Percentiles rank a stretch among this genome's conserved stretches.
These are phyloP conservation scores for Aspergillus felis DNA, from an alignment of 2,329 filamentous ascomycete genomes.

Conservation along the genomic window DNA sequence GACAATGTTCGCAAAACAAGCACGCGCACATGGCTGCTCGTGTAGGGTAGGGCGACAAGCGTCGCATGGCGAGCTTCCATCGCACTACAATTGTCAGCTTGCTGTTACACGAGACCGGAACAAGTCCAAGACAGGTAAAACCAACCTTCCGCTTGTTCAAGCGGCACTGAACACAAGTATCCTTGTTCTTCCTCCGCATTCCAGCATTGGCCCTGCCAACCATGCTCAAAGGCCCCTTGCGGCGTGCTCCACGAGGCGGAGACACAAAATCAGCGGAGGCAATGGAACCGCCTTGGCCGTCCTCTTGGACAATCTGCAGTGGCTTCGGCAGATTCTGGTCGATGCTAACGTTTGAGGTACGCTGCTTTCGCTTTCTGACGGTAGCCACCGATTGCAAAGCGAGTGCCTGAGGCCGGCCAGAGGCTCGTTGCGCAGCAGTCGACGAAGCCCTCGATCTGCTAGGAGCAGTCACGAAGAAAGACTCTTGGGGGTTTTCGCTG, in stretches of 20 bases:
- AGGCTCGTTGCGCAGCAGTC: slow-evolving; percentile 19
- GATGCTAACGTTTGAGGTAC: slow-evolving; percentile 22
- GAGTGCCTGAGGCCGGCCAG: slow-evolving; percentile 27
- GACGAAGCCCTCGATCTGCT: slow-evolving; percentile 22
- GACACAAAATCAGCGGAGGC: slow-evolving; percentile 40
- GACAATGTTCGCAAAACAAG: slow-evolving; percentile 43
- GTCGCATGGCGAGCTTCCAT: slow-evolving; percentile 40
- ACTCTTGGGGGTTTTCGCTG: slow-evolving; percentile 31
- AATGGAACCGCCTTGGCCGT: slow-evolving; percentile 40
- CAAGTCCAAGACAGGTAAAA: neutral
- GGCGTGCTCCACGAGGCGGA: slow-evolving; percentile 40
- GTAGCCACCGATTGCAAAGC: slow-evolving; percentile 29
- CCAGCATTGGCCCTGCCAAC: slow-evolving; percentile 40
- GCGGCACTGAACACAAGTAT: slow-evolving; percentile 43
- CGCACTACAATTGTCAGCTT: slow-evolving; percentile 29
- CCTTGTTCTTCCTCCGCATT: slow-evolving; percentile 41
- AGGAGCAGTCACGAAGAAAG: slow-evolving; percentile 22
- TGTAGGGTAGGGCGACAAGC: slow-evolving; percentile 40
- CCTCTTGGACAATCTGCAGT: slow-evolving; percentile 43
- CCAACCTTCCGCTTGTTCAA: slow-evolving; percentile 43
- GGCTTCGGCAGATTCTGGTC: slow-evolving; percentile 30
- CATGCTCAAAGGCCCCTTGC: slow-evolving; percentile 39
- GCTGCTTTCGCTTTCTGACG: slow-evolving; percentile 35
- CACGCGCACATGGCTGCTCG: slow-evolving; percentile 42
- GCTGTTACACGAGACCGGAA: neutral